phyloP scores from a whole-genome alignment of 306 rosid species.

The Argentina anserina region DNA sequence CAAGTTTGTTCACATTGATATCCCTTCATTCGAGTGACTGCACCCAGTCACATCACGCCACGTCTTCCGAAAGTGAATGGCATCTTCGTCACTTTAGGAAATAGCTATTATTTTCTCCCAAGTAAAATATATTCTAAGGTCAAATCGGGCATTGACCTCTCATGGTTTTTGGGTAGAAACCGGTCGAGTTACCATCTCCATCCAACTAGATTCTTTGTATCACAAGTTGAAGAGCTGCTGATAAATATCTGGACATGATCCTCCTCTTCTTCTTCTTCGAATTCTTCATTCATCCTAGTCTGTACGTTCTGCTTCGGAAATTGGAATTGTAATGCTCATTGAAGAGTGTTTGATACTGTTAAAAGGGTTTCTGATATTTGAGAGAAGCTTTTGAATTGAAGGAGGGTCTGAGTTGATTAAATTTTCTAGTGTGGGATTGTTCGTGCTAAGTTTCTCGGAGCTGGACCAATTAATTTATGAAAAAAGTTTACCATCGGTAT shows the following conservation, averaged over 20 bases:
- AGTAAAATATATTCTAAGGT: not conserved
- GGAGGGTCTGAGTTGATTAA: not conserved
- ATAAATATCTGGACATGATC: not conserved
- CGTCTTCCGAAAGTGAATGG: not conserved
- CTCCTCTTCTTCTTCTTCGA: not conserved
- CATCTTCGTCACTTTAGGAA: constrained; percentile 10
- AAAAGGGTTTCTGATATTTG: not conserved
- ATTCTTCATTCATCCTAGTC: not conserved
- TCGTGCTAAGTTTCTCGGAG: not conserved
- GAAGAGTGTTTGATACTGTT: not conserved
- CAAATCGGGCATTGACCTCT: not conserved
- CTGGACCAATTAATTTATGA: constrained; percentile 4
- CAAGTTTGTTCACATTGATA: not conserved
- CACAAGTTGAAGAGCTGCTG: not conserved
- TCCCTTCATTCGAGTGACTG: not conserved
- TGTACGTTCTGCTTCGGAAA: not conserved
- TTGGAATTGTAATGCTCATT: not conserved
- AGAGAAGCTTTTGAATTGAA: not conserved
- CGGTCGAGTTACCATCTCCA: not conserved
- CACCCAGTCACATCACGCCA: constrained; percentile 15
- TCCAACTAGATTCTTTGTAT: not conserved
- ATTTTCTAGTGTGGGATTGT: not conserved
- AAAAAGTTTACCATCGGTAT: too few relatives aligned
- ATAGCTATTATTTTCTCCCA: not conserved
- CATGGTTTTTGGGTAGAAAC: not conserved